Percentiles rank a stretch among this genome's conserved stretches.
phyloP scores from a whole-genome alignment of 2,329 filamentous ascomycete species.

The Penicillium sp. region DNA sequence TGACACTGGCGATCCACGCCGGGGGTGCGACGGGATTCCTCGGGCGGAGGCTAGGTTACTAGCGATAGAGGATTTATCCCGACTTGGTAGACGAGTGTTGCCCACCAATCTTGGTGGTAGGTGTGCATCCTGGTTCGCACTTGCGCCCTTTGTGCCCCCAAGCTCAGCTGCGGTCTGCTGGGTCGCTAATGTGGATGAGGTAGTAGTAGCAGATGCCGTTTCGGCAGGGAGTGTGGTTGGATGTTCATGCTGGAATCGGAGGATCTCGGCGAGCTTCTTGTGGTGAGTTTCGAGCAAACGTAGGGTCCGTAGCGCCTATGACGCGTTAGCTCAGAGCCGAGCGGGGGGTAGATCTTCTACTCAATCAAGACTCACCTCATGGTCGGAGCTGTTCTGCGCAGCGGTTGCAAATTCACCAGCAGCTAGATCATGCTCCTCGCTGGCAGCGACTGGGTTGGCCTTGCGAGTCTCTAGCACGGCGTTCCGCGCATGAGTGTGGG shows the following conservation, averaged over 20 bases:
- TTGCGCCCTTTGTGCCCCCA: constrained; percentile 23
- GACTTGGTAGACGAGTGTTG: constrained; percentile 52
- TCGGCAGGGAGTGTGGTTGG: constrained; percentile 35
- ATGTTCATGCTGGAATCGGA: constrained; percentile 66
- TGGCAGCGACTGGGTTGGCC: constrained; percentile 73
- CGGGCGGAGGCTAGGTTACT: constrained; percentile 84
- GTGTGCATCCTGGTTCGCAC: constrained; percentile 34
- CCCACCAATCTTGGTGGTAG: constrained; percentile 42
- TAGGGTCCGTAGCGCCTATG: constrained; percentile 73
- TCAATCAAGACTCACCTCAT: constrained; percentile 47
- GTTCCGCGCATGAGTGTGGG: constrained; percentile 84
- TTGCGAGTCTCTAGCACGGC: constrained; percentile 70
- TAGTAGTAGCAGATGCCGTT: constrained; percentile 6
- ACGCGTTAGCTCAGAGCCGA: constrained; percentile 8
- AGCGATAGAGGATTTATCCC: constrained; percentile 80
- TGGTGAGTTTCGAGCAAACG: constrained; percentile 86
- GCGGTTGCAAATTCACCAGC: constrained; percentile 86
- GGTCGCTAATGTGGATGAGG: constrained; percentile 13
- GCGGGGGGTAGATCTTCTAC: neutral
- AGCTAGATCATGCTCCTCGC: constrained; percentile 83
- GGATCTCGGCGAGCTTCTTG: constrained; percentile 74
- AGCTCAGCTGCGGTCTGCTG: constrained; percentile 22
- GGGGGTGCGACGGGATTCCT: constrained; percentile 63
- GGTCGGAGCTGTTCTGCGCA: constrained; percentile 66
- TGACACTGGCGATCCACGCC: constrained; percentile 65